Evolutionary conservation across 176 grass and related monocot species (phyloP).

Genomic region (Microstegium vimineum): DNA sequence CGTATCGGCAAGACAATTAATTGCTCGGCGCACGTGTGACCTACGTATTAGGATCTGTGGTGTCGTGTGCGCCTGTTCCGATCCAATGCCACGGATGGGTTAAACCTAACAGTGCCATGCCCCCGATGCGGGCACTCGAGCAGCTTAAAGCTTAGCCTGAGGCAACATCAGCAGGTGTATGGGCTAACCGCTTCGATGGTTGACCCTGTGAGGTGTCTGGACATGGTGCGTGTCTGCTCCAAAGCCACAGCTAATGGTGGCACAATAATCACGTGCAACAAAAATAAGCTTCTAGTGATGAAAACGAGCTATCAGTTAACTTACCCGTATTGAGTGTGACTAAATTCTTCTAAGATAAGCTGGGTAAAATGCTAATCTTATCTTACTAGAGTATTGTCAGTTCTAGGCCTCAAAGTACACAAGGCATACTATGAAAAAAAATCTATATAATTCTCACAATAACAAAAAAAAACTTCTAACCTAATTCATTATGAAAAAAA

Average conservation of each 20-base stretch:
- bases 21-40: too few species aligned
- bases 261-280: too few species aligned
- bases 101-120: too few species aligned
- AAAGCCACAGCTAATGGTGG: background rate
- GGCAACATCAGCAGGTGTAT: background rate
- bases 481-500: too few species aligned
- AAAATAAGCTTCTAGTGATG: background rate
- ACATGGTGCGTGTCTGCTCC: slow-evolving; percentile 2
- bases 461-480: too few species aligned
- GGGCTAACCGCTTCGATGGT: background rate
- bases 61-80: background rate
- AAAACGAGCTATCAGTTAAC: background rate
- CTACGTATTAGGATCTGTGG: background rate
- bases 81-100: too few species aligned
- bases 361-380: background rate
- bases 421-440: too few species aligned
- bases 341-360: background rate
- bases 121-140: background rate
- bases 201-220: background rate
- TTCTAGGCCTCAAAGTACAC: too few species aligned
- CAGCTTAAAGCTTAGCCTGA: background rate
- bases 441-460: too few species aligned
- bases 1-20: too few species aligned
- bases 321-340: background rate
- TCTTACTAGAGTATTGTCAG: too few species aligned